Percentiles rank a stretch among this genome's conserved stretches.
Evolutionary conservation across 2,329 filamentous ascomycete species (phyloP).

Genomic region (Purpureocillium takamizusanense): DNA sequence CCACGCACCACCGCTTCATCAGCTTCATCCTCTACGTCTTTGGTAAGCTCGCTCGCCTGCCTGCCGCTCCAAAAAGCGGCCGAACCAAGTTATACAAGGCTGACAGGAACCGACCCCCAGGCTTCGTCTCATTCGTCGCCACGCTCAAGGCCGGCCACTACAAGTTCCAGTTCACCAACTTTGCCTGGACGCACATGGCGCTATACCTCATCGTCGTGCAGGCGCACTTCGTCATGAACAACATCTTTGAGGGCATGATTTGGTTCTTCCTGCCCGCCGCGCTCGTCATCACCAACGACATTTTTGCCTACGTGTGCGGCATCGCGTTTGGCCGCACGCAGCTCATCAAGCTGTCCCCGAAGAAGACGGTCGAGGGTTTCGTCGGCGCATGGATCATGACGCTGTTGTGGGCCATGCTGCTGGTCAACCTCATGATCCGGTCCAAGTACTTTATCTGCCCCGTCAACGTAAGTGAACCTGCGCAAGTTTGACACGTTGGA

Average conservation of each 20-base stretch:
- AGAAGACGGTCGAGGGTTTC: conserved; percentile 98
- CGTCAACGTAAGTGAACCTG: conserved; percentile 67
- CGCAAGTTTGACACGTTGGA: too few species aligned
- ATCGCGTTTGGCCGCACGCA: conserved; percentile 95
- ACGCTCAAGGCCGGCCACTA: conserved; percentile 94
- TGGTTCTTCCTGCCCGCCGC: conserved; percentile 97
- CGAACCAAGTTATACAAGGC: not conserved
- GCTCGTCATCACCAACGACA: conserved; percentile 96
- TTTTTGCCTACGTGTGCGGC: conserved; percentile 94
- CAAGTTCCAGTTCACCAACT: conserved; percentile 98
- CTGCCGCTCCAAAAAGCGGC: not conserved
- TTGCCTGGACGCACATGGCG: conserved; percentile 99
- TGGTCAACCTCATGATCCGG: conserved; percentile 77
- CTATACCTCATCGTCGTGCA: conserved; percentile 96
- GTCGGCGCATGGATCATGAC: conserved; percentile 95
- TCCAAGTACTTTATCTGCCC: conserved; percentile 98
- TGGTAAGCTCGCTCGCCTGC: conserved; percentile 46
- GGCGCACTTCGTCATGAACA: conserved; percentile 99
- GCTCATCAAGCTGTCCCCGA: conserved; percentile 94
- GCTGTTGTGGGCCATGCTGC: conserved; percentile 69
- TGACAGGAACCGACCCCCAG: conserved; percentile 36
- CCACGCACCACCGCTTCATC: conserved; percentile 96
- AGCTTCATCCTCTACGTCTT: conserved; percentile 98
- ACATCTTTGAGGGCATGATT: conserved; percentile 98
- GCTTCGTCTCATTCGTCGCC: conserved; percentile 95